Percentiles rank a stretch among this genome's conserved stretches.
Conservation (phyloP, 805 yeast species). For the Saccharomycopsis javanensis region DNA sequence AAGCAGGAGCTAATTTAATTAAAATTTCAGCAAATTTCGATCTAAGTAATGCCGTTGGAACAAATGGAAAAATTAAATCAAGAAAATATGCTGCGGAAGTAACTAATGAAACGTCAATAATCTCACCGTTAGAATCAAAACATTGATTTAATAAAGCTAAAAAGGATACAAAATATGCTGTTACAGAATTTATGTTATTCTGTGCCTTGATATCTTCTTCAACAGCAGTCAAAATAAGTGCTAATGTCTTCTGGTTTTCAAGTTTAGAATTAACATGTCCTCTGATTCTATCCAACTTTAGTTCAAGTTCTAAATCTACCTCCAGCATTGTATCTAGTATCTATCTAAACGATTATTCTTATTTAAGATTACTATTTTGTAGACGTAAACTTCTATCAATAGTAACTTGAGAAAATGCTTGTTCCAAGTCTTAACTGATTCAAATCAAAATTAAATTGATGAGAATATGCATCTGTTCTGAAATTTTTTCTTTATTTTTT, state of each 20-base stretch:
- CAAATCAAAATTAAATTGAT: too few relatives aligned
- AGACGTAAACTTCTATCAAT: too few relatives aligned
- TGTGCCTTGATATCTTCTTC: conserved; percentile 79
- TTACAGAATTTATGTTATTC: conserved; percentile 50
- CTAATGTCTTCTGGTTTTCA: conserved; percentile 78
- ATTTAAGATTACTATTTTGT: too few relatives aligned
- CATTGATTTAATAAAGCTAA: conserved; percentile 74
- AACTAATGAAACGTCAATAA: conserved; percentile 55
- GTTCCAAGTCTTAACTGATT: too few relatives aligned
- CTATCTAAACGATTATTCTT: not conserved
- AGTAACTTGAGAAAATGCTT: too few relatives aligned
- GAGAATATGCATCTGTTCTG: not conserved
- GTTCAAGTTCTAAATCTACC: conserved; percentile 39
- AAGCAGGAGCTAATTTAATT: conserved; percentile 69
- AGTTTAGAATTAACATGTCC: conserved; percentile 67
- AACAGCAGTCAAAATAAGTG: conserved; percentile 75
- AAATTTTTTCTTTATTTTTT: not conserved
- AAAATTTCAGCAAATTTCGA: conserved; percentile 71
- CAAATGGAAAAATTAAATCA: conserved; percentile 66
- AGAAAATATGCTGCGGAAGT: conserved; percentile 71
- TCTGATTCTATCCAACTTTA: conserved; percentile 58
- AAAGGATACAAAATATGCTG: conserved; percentile 79
- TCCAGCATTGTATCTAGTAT: not conserved
- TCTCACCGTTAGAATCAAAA: conserved; percentile 35
- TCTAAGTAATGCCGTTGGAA: conserved; percentile 59